A percentile compares a stretch with the other conserved stretches of the same genome.
Conservation (phyloP, 768 basidiomycete species). For the Boletus rex-veris region DNA sequence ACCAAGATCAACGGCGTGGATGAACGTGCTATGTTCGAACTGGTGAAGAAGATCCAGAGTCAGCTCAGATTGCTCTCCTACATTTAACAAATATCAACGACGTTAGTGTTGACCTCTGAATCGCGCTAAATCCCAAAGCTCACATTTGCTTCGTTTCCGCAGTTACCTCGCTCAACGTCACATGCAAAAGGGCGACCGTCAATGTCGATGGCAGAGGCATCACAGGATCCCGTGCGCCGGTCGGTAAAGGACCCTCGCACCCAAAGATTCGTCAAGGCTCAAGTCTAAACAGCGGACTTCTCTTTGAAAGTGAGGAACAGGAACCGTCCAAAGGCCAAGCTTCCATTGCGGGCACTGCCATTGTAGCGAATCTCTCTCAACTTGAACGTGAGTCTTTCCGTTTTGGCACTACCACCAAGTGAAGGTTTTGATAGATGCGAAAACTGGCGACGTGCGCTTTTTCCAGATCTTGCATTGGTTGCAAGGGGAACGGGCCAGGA, state of each 20-base stretch:
- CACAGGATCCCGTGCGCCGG: background rate
- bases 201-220: background rate
- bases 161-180: too few species aligned
- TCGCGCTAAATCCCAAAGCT: background rate
- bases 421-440: conserved; percentile 8
- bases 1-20: background rate
- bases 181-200: too few species aligned
- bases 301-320: conserved; percentile 12
- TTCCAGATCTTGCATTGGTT: conserved; percentile 16
- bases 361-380: conserved; percentile 7
- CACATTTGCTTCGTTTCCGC: background rate
- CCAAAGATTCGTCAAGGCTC: background rate
- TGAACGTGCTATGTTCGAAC: background rate
- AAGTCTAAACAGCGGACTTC: conserved; percentile 15
- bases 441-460: conserved; percentile 5
- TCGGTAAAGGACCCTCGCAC: conserved; percentile 10
- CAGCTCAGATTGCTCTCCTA: background rate
- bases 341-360: background rate
- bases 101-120: background rate
- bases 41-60: conserved; percentile 2
- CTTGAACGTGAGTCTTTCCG: background rate
- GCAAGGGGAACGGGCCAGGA: conserved; percentile 13
- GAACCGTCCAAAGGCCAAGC: conserved; percentile 15
- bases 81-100: background rate
- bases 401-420: background rate